These are phyloP conservation scores for Candida berthetii DNA, from an alignment of 805 yeast species.

Conservation along the genomic window DNA sequence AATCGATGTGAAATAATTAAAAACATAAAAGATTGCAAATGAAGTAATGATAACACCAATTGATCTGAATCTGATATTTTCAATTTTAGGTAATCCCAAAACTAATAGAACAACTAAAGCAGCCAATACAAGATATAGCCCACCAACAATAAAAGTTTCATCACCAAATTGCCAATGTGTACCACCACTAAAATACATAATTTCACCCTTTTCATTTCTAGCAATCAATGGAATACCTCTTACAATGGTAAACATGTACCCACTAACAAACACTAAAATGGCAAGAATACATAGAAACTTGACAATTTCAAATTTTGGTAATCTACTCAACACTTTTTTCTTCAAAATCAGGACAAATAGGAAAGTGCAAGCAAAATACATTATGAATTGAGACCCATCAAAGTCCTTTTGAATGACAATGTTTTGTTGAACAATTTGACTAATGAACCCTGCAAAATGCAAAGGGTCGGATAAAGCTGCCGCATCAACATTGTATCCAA, in stretches of 20 bases:
- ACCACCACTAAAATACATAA: constrained; percentile 61
- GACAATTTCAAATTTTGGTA: constrained; percentile 20
- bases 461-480: constrained; percentile 28
- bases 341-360: constrained; percentile 38
- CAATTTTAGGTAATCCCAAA: constrained; percentile 24
- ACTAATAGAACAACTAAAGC: constrained; percentile 33
- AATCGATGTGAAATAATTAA: constrained; percentile 11
- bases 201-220: constrained; percentile 38
- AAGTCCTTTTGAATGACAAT: constrained; percentile 38
- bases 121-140: constrained; percentile 43
- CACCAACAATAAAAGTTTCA: constrained; percentile 50
- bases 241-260: constrained; percentile 58
- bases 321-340: constrained; percentile 33
- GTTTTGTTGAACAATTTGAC: constrained; percentile 35
- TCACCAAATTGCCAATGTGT: constrained; percentile 63
- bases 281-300: constrained; percentile 29
- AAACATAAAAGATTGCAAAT: constrained; percentile 13
- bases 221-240: constrained; percentile 60
- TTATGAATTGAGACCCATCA: constrained; percentile 33
- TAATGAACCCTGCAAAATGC: constrained; percentile 48
- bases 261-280: constrained; percentile 46
- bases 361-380: constrained; percentile 41
- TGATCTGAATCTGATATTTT: constrained; percentile 7
- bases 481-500: constrained; percentile 27
- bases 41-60: constrained; percentile 4